These are phyloP conservation scores for Alternaria triticina DNA, from an alignment of 2,329 filamentous ascomycete genomes.

Conservation along the genomic window DNA sequence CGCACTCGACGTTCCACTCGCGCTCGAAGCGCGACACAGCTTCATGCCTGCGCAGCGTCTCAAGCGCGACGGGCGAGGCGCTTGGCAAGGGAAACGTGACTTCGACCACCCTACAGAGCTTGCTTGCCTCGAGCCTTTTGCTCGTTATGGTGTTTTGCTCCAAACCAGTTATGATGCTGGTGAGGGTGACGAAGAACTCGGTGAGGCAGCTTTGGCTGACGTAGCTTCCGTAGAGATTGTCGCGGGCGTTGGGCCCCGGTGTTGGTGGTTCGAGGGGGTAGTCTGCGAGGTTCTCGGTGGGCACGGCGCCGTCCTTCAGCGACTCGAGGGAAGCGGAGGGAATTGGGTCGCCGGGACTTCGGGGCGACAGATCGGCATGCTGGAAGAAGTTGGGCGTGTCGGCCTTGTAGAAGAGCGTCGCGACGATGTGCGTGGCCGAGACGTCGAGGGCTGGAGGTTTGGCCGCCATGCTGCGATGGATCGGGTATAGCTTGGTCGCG, in stretches of 20 bases:
- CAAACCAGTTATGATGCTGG: slow-evolving; percentile 57
- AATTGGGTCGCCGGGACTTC: slow-evolving; percentile 38
- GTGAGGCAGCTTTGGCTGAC: slow-evolving; percentile 63
- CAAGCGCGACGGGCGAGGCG: slow-evolving; percentile 59
- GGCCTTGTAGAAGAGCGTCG: slow-evolving; percentile 49
- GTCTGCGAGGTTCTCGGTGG: slow-evolving; percentile 58
- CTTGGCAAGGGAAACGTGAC: slow-evolving; percentile 66
- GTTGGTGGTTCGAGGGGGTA: slow-evolving; percentile 62
- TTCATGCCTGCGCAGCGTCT: slow-evolving; percentile 79
- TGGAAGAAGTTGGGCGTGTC: slow-evolving; percentile 48
- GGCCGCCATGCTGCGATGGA: slow-evolving; percentile 16
- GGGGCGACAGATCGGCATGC: slow-evolving; percentile 56
- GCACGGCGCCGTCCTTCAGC: slow-evolving; percentile 55
- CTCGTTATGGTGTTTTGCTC: slow-evolving; percentile 56
- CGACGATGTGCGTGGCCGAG: slow-evolving; percentile 36
- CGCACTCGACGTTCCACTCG: slow-evolving; percentile 87
- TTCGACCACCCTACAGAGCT: slow-evolving; percentile 70
- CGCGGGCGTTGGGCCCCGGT: slow-evolving; percentile 60
- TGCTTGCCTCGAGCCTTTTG: slow-evolving; percentile 63
- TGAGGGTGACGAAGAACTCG: slow-evolving; percentile 61
- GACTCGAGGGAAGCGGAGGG: slow-evolving; percentile 40
- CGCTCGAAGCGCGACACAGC: slow-evolving; percentile 80
- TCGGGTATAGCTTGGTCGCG: background rate
- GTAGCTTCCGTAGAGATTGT: slow-evolving; percentile 62
- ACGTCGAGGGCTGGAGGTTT: slow-evolving; percentile 27